A percentile compares a stretch with the other conserved stretches of the same genome.
Evolutionary conservation across 176 grass and related monocot genomes (phyloP).

Genomic region (Metroxylon sagu): DNA sequence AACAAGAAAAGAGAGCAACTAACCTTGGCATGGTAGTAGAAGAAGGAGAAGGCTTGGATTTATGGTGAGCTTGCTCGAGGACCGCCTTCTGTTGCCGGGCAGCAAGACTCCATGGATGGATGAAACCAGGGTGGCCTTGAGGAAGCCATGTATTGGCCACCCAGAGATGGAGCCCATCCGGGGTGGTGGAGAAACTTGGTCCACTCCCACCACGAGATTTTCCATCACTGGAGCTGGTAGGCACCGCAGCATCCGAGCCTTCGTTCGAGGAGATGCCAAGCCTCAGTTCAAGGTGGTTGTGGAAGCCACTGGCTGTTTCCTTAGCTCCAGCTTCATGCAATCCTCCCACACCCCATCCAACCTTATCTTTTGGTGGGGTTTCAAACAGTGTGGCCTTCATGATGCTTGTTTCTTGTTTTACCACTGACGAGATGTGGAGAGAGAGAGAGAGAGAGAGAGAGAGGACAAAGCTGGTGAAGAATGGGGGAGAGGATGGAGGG

Average conservation of each 20-base stretch:
- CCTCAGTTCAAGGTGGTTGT: conserved; percentile 61
- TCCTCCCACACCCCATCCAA: background rate
- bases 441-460: conserved; percentile 12
- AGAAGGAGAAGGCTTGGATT: background rate
- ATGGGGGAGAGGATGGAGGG: too few relatives aligned
- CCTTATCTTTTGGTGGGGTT: conserved; percentile 27
- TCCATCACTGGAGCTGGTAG: background rate
- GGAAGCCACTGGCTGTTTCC: conserved; percentile 16
- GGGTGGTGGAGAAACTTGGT: background rate
- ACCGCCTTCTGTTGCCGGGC: conserved; percentile 87
- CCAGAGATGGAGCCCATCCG: background rate
- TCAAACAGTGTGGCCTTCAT: conserved; percentile 57
- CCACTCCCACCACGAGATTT: background rate
- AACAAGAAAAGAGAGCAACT: background rate
- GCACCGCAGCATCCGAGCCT: background rate
- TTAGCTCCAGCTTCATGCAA: conserved; percentile 7
- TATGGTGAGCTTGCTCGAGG: conserved; percentile 41
- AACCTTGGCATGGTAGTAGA: conserved; percentile 1
- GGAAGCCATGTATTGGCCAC: conserved; percentile 26
- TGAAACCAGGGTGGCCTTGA: conserved; percentile 41
- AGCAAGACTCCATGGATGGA: conserved; percentile 88
- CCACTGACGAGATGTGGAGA: background rate
- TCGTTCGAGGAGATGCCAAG: conserved; percentile 51
- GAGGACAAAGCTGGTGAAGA: background rate
- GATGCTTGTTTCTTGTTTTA: conserved; percentile 2